Evolutionary conservation across 179 eudicot genomes (phyloP).

Genomic region (Pouteria campechiana): DNA sequence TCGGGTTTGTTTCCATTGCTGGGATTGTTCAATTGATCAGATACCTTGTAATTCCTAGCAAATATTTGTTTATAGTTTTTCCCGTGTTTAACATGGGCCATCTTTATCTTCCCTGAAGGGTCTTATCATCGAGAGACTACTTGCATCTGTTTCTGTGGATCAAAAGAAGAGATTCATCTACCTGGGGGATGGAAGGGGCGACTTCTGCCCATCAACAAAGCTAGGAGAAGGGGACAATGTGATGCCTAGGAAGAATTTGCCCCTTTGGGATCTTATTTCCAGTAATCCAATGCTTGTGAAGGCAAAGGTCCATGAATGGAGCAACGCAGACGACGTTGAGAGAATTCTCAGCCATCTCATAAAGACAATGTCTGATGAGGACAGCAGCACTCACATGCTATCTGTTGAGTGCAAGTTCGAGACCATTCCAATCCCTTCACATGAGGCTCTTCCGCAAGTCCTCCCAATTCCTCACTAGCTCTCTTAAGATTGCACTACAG

Average conservation of each 20-base stretch:
- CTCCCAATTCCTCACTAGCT: no score
- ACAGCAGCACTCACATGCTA: constrained; percentile 1
- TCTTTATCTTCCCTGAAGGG: constrained; percentile 27
- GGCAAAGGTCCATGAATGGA: constrained; percentile 56
- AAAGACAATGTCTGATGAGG: constrained; percentile 13
- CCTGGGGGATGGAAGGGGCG: constrained; percentile 74
- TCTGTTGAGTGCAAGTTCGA: constrained; percentile 22
- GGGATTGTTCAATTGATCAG: no score
- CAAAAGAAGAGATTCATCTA: constrained; percentile 44
- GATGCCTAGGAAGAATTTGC: constrained; percentile 79
- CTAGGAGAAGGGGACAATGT: constrained; percentile 42
- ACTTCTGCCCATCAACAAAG: constrained; percentile 66
- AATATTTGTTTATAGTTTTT: no score
- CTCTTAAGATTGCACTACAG: no score
- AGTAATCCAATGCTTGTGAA: constrained; percentile 26
- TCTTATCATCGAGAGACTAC: constrained; percentile 36
- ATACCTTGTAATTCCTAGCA: no score
- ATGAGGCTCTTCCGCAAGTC: constrained; percentile 9
- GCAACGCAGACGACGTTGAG: constrained; percentile 56
- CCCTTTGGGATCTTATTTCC: constrained; percentile 61
- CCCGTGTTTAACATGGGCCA: no score
- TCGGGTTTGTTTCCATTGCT: no score
- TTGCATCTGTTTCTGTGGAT: constrained; percentile 19
- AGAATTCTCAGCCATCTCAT: constrained; percentile 26
- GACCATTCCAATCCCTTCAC: constrained; percentile 13